Evolutionary conservation across 805 yeast genomes (phyloP), one percentile per base, ranked within the genome.

Genomic region (Spathaspora sp.): DNA sequence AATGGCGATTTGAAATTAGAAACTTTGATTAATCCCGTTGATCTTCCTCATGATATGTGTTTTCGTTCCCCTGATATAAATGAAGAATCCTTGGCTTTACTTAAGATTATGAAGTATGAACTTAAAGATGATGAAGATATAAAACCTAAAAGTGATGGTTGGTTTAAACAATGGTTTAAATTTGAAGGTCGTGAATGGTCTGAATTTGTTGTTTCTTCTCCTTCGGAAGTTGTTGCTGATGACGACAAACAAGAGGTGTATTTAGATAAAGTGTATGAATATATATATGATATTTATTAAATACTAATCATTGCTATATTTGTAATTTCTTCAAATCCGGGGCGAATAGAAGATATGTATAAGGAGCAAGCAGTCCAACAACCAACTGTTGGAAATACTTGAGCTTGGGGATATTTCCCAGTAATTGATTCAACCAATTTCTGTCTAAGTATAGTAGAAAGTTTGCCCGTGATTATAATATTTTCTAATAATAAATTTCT

Each of bases 361-460:
- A 68, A 51, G 2, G 73, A 69, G 26, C 64, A 59, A 3, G 72
- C 72, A 8, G 59, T 53, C 73, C 73, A 70, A 2, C 67, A 52
- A 1, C 73, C 73, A 12, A 68, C 54, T 3, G 51, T 42, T n/a
- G 48, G 38, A n/a, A 29, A 49, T 40, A 54, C 52, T 10, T 12
- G 20, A 16, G 55, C 50, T 4, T 49, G 42, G 16, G 48, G 47
- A 16, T n/a, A 40, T 26, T 18, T 9, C 47, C 29, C 12, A 50
- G 44, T 1, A 65, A 29, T 35, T 54, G 56, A 16, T 12, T 56
- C 49, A 4, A 63, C 1, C 1, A 66, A 19, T 32, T 59, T 50
- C 2, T 47, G 3, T 51, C 56, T 67, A 1, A 63, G 65, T 2
- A 67, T 60, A 18, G 55, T 49, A 10, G 62, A 35, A 6, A 65